Conservation (phyloP, 2,329 filamentous ascomycete species). For the Teratosphaeria viscida region DNA sequence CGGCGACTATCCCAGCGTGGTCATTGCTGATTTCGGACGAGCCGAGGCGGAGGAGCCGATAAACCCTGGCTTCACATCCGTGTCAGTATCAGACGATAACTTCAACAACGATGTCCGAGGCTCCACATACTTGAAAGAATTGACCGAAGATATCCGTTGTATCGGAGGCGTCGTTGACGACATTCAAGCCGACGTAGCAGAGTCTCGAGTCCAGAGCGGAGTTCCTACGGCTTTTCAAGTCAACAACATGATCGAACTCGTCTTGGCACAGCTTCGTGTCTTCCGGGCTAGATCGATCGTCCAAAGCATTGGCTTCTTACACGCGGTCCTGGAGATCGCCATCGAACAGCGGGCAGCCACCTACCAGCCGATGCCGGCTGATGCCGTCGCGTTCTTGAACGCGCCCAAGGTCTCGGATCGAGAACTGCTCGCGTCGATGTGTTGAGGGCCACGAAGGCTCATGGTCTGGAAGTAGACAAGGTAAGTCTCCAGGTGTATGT, state of each 20-base stretch:
- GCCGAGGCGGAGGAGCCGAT: not conserved
- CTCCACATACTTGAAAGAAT: not conserved
- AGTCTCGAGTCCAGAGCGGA: not conserved
- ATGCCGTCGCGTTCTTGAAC: not conserved
- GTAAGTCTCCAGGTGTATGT: not conserved
- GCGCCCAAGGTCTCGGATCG: not conserved
- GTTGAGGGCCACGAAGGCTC: not conserved
- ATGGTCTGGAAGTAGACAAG: not conserved
- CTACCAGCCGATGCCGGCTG: not conserved
- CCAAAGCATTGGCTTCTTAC: not conserved
- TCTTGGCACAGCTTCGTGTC: not conserved
- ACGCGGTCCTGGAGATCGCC: not conserved
- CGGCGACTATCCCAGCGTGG: not conserved
- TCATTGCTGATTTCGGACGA: slow-evolving; percentile 1
- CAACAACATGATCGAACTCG: not conserved
- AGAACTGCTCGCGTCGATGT: not conserved
- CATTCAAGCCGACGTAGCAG: not conserved
- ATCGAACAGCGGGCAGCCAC: not conserved
- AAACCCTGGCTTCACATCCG: not conserved
- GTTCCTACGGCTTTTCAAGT: not conserved
- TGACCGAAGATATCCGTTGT: not conserved
- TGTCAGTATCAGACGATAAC: not conserved
- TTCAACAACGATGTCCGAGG: not conserved
- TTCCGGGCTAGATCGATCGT: not conserved
- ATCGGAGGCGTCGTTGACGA: not conserved